Evolutionary conservation across 257 asterid genomes (phyloP).

Genomic region (Haberlea rhodopensis): DNA sequence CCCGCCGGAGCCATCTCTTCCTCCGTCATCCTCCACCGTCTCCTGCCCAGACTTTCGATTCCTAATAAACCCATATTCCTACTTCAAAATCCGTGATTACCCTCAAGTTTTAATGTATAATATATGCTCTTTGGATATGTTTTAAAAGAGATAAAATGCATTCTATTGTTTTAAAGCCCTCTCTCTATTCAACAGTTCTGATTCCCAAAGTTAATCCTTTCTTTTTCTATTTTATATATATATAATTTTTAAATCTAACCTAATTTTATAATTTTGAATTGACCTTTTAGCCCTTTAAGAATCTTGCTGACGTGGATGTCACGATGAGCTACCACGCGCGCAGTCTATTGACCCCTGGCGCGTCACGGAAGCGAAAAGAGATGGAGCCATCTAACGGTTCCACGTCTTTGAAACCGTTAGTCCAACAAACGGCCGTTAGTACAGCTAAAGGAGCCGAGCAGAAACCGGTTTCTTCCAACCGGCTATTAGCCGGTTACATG

Average conservation of each 20-base stretch:
- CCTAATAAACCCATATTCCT: neutral
- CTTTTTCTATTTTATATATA: neutral
- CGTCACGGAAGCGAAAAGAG: constrained; percentile 53
- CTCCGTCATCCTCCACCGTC: constrained; percentile 3
- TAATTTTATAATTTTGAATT: neutral
- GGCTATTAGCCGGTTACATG: constrained; percentile 64
- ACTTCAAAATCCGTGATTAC: constrained; percentile 4
- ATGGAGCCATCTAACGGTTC: constrained; percentile 29
- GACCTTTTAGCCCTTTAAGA: constrained; percentile 14
- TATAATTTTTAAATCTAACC: neutral
- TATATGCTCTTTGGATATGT: no score
- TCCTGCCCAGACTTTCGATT: constrained; percentile 6
- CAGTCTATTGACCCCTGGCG: constrained; percentile 28
- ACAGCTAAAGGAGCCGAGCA: constrained; percentile 21
- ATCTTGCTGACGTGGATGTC: constrained; percentile 36
- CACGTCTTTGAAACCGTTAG: constrained; percentile 36
- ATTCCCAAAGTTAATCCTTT: no score
- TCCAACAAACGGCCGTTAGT: constrained; percentile 30
- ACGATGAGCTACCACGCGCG: constrained; percentile 46
- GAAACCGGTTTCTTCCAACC: constrained; percentile 27
- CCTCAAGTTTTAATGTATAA: no score
- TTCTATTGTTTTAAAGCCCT: no score
- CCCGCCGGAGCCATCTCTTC: constrained; percentile 30
- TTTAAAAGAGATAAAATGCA: no score
- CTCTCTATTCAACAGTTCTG: neutral